phyloP scores from a whole-genome alignment of 192 early-diverging fungal species.

The Coemansia sp. region DNA sequence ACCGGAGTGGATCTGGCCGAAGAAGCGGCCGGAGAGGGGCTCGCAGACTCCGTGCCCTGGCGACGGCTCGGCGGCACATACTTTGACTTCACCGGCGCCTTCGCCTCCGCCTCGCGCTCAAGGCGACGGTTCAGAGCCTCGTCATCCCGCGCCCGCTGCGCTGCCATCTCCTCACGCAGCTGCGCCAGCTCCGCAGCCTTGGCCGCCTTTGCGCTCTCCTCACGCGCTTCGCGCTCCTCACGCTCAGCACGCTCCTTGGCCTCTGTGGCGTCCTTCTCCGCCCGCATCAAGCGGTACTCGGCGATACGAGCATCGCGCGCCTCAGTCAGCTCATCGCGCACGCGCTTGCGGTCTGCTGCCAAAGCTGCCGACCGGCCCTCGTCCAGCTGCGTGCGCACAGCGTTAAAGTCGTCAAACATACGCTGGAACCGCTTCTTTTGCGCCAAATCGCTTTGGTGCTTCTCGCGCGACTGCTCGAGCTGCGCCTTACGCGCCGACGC shows the following conservation, averaged over 20 bases:
- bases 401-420: constrained; percentile 80
- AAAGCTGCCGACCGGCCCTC: constrained; percentile 62
- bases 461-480: constrained; percentile 61
- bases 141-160: constrained; percentile 46
- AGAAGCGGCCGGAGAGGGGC: constrained; percentile 1
- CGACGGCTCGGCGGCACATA: constrained; percentile 50
- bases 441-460: constrained; percentile 71
- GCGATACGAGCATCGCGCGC: constrained; percentile 53
- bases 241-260: constrained; percentile 56
- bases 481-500: constrained; percentile 70
- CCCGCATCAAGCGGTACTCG: constrained; percentile 47
- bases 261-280: constrained; percentile 43
- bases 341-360: constrained; percentile 58
- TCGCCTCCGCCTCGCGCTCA: constrained; percentile 33
- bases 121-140: constrained; percentile 54
- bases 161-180: constrained; percentile 47
- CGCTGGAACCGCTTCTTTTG: constrained; percentile 77
- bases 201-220: constrained; percentile 37
- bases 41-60: constrained; percentile 5
- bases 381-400: constrained; percentile 57
- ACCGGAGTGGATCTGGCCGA: too few species aligned
- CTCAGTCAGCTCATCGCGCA: constrained; percentile 58
- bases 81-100: constrained; percentile 15
- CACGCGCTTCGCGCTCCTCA: constrained; percentile 35
- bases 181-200: constrained; percentile 44